Base-by-base conservation (phyloP, 208 protist species). In the Crithidia sp. region DNA sequence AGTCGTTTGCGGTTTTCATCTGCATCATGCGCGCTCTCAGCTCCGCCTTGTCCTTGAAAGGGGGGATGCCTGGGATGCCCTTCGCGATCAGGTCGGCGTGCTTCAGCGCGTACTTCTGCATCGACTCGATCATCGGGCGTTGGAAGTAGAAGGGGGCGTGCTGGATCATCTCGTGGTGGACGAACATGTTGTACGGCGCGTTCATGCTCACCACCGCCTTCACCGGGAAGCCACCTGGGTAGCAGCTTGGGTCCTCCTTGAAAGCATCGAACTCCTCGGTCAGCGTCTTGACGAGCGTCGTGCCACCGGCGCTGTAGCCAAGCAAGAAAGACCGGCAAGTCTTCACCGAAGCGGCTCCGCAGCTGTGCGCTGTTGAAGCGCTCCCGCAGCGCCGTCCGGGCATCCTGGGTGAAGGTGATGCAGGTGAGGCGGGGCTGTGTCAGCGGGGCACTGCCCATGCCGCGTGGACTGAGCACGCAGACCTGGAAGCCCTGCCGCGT, bases 381-480 rank as follows among this genome's bases (percentile, higher is more conserved):
- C 76, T 74, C 28, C 6, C 64, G 64, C 65, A 90, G 57, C 14
- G 77, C 47, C 54, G 69, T 58, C 13, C 81, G 77, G 1, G 81
- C 52, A 71, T 91, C 83, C 5, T 57, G 52, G 2, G 89, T 90
- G 64, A 84, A 86, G 47, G 76, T 83, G n/a, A 71, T 81, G 52
- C 79, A 83, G 12, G 77, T 81, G 43, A 94, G 19, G 37, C 67
- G 72, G 10, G 83, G 76, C 45, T 73, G 45, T 43, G 73, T 86
- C 19, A 89, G 69, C 39, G 84, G 87, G 0, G 83, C 81, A 4
- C 76, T 81, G 55, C 81, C 85, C 65, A 91, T 87, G n/a, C 85
- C 87, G 41, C 90, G 90, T 13, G 85, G 63, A 10, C 63, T 88
- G 19, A 95, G 68, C n/a, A 89, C 74, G 49, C 75, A 84, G n/a